phyloP scores from a whole-genome alignment of 805 yeast species.

The Ogataea nakhonphanomensis region DNA sequence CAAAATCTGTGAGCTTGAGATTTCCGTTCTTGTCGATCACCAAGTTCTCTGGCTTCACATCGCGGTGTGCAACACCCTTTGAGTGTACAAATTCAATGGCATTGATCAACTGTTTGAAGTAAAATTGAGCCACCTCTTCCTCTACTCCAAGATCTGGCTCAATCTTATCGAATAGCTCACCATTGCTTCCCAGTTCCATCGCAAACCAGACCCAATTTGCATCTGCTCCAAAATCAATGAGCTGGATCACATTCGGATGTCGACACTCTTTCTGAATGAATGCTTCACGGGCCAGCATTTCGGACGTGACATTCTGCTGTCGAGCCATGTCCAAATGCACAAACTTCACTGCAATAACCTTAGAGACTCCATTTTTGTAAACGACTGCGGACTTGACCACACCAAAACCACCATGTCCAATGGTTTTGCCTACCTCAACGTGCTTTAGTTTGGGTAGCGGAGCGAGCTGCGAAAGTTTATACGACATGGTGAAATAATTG shows the following conservation, averaged over 20 bases:
- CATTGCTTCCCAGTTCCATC: constrained; percentile 68
- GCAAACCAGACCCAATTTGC: constrained; percentile 60
- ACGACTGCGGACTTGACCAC: constrained; percentile 50
- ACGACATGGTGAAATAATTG: constrained; percentile 20
- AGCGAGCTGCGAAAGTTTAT: constrained; percentile 43
- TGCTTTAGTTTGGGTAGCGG: constrained; percentile 47
- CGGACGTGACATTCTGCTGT: constrained; percentile 30
- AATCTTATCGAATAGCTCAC: constrained; percentile 75
- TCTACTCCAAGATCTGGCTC: constrained; percentile 74
- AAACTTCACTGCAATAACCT: constrained; percentile 56
- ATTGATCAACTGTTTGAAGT: constrained; percentile 59
- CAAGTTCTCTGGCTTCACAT: constrained; percentile 68
- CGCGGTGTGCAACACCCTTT: constrained; percentile 65
- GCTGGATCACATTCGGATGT: constrained; percentile 58
- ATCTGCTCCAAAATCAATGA: constrained; percentile 53
- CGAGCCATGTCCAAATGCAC: constrained; percentile 39
- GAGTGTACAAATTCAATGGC: constrained; percentile 60
- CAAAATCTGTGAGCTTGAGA: constrained; percentile 74
- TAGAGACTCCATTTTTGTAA: constrained; percentile 33
- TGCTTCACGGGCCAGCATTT: constrained; percentile 49
- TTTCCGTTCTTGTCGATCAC: constrained; percentile 62
- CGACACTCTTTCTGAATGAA: constrained; percentile 55
- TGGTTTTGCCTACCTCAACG: constrained; percentile 46
- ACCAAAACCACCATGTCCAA: constrained; percentile 71
- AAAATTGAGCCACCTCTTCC: constrained; percentile 62